These are phyloP conservation scores for Begonia loranthoides DNA, from an alignment of 306 rosid species.

Conservation along the genomic window DNA sequence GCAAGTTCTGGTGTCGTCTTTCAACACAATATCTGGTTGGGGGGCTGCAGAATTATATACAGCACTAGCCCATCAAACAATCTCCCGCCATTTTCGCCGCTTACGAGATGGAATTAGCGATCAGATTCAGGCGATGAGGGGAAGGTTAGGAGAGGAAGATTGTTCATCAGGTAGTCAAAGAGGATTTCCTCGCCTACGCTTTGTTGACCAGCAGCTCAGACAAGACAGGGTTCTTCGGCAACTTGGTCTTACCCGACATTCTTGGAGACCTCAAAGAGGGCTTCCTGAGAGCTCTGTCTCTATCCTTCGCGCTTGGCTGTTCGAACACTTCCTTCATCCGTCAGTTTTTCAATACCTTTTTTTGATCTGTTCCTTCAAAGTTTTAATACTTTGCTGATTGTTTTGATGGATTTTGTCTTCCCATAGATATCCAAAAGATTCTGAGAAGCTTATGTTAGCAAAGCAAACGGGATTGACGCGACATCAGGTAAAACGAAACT, in stretches of 20 bases:
- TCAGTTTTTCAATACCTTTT: constrained; percentile 13
- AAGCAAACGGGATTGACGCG: constrained; percentile 81
- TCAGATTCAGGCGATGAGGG: constrained; percentile 60
- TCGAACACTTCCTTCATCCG: constrained; percentile 98
- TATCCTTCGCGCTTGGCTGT: constrained; percentile 90
- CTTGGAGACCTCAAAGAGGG: constrained; percentile 98
- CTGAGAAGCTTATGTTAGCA: constrained; percentile 82
- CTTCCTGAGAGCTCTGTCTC: constrained; percentile 93
- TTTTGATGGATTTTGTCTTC: constrained; percentile 1
- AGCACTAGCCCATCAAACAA: constrained; percentile 58
- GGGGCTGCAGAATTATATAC: constrained; percentile 81
- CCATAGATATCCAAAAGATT: constrained; percentile 84
- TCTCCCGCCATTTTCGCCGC: constrained; percentile 79
- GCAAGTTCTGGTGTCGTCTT: constrained; percentile 60
- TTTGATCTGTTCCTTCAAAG: background rate
- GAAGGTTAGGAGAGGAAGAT: constrained; percentile 77
- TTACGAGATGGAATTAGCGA: constrained; percentile 64
- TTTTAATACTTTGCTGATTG: background rate
- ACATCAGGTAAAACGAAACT: constrained; percentile 48
- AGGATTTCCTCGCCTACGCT: constrained; percentile 77
- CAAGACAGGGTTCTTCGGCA: constrained; percentile 81
- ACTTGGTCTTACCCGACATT: constrained; percentile 68
- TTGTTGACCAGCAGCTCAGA: constrained; percentile 79
- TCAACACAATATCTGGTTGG: constrained; percentile 63
- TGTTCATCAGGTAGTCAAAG: constrained; percentile 15